Conservation (phyloP, 192 early-diverging fungal species). For the Umbelopsis isabellina region DNA sequence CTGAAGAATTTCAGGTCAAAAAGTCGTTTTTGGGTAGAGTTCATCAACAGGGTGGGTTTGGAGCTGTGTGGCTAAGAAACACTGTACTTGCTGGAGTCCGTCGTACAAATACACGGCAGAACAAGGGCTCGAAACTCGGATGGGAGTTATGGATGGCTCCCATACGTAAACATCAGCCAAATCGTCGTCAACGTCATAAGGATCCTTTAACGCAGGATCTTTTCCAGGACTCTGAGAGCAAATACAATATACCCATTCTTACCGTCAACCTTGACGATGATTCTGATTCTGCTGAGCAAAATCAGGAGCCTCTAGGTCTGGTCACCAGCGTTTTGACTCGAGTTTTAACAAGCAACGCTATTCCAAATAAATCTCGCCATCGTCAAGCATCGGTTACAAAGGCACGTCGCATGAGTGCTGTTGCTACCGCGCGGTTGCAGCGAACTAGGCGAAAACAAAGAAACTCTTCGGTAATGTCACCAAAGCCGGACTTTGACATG, state of each 20-base stretch:
- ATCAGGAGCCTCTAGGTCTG: background rate
- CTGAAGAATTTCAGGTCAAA: constrained; percentile 15
- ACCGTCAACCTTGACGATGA: constrained; percentile 21
- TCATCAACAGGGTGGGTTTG: constrained; percentile 23
- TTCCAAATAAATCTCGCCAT: background rate
- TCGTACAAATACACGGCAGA: background rate
- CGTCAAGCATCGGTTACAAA: background rate
- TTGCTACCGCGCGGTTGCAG: background rate
- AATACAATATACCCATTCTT: constrained; percentile 7
- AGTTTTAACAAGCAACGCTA: background rate
- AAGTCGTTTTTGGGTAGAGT: constrained; percentile 32
- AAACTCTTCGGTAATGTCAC: background rate
- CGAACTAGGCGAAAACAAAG: background rate
- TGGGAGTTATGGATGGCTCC: constrained; percentile 38
- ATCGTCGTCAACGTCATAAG: background rate
- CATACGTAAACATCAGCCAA: constrained; percentile 31
- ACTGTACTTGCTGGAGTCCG: constrained; percentile 40
- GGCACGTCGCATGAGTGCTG: background rate
- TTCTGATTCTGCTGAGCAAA: background rate
- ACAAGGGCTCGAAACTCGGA: background rate
- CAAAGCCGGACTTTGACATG: background rate
- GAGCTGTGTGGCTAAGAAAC: constrained; percentile 32
- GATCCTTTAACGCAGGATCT: background rate
- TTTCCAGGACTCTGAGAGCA: constrained; percentile 15
- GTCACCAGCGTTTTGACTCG: background rate